These are phyloP conservation scores for Sphaerulina populicola DNA, from an alignment of 2,329 filamentous ascomycete genomes.

Conservation along the genomic window DNA sequence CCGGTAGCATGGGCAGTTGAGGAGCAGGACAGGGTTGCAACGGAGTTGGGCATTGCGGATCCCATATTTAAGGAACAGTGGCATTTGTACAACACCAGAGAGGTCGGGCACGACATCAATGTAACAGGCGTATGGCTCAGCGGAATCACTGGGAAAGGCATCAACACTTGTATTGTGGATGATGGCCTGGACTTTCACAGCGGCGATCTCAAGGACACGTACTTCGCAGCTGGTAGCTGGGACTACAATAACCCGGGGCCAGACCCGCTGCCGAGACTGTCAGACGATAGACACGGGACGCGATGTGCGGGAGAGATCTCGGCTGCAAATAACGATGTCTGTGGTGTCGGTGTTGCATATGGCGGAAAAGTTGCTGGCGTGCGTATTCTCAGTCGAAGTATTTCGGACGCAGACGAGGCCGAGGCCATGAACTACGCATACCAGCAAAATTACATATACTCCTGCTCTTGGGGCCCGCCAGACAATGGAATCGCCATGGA, in stretches of 20 bases:
- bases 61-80: slow-evolving; percentile 92
- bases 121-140: slow-evolving; percentile 90
- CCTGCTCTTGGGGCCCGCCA: slow-evolving; percentile 94
- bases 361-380: slow-evolving; percentile 84
- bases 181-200: slow-evolving; percentile 96
- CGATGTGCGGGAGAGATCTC: slow-evolving; percentile 90
- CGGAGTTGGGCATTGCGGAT: slow-evolving; percentile 66
- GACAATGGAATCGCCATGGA: slow-evolving; percentile 95
- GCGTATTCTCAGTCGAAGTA: slow-evolving; percentile 82
- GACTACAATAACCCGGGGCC: slow-evolving; percentile 85
- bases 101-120: slow-evolving; percentile 85
- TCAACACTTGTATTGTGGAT: slow-evolving; percentile 88
- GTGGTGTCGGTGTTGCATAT: slow-evolving; percentile 92
- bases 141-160: slow-evolving; percentile 80
- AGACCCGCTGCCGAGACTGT: slow-evolving; percentile 72
- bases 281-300: slow-evolving; percentile 84
- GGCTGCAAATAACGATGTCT: slow-evolving; percentile 84
- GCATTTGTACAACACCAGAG: slow-evolving; percentile 80
- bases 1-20: slow-evolving; percentile 40
- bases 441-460: slow-evolving; percentile 92
- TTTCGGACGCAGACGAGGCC: slow-evolving; percentile 87
- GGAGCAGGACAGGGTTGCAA: slow-evolving; percentile 53
- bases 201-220: slow-evolving; percentile 83
- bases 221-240: slow-evolving; percentile 84
- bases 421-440: slow-evolving; percentile 85